These are phyloP conservation scores for Paecilomyces variotii DNA, from an alignment of 2,329 filamentous ascomycete genomes.

Conservation along the genomic window DNA sequence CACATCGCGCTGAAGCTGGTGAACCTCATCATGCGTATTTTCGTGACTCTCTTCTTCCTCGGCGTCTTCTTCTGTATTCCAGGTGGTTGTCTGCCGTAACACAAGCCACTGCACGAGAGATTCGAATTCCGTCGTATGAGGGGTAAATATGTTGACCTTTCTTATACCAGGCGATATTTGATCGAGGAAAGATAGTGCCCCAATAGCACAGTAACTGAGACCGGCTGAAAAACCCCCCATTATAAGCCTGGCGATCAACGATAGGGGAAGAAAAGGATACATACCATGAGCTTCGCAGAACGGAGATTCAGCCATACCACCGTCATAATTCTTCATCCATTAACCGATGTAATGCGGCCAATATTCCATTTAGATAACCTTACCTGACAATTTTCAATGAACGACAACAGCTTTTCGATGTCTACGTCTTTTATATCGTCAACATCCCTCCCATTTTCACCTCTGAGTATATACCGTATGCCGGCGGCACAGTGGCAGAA, in stretches of 20 bases:
- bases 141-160: constrained; percentile 15
- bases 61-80: constrained; percentile 39
- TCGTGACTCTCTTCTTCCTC: constrained; percentile 41
- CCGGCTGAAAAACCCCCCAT: constrained; percentile 51
- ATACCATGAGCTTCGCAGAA: constrained; percentile 76
- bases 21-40: constrained; percentile 7
- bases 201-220: constrained; percentile 82
- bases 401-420: constrained; percentile 58
- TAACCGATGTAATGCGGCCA: constrained; percentile 4
- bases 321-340: constrained; percentile 62
- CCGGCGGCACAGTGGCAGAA: constrained; percentile 80
- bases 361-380: constrained; percentile 5
- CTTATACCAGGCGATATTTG: constrained; percentile 41
- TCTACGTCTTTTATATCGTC: constrained; percentile 64
- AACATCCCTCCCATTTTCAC: constrained; percentile 46
- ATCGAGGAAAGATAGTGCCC: constrained; percentile 67
- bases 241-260: constrained; percentile 13
- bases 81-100: constrained; percentile 50
- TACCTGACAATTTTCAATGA: constrained; percentile 61
- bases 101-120: constrained; percentile 50
- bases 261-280: constrained; percentile 14
- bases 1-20: constrained; percentile 4
- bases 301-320: constrained; percentile 70
- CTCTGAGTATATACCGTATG: constrained; percentile 73
- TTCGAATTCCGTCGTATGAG: constrained; percentile 23